Evolutionary conservation across 2,329 filamentous ascomycete species (phyloP).

Genomic region (Gaeumannomyces sp.): DNA sequence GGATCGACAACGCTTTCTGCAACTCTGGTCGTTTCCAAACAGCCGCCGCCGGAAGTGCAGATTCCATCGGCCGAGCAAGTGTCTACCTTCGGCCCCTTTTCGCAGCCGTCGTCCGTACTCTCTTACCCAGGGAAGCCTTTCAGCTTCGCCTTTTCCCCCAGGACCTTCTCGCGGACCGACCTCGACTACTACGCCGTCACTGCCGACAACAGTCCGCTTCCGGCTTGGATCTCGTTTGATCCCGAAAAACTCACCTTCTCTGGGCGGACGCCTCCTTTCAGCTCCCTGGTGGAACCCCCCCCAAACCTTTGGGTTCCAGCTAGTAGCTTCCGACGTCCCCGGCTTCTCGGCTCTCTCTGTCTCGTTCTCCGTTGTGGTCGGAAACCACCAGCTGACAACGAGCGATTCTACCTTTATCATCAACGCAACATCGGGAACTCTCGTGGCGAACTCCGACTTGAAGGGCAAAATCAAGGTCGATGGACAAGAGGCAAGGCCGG

Average conservation of each 20-base stretch:
- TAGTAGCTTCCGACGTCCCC: constrained; percentile 74
- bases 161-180: constrained; percentile 57
- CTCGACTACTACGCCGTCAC: constrained; percentile 74
- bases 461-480: constrained; percentile 50
- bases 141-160: constrained; percentile 43
- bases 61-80: constrained; percentile 55
- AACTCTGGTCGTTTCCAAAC: constrained; percentile 63
- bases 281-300: constrained; percentile 59
- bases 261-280: constrained; percentile 61
- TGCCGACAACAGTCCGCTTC: constrained; percentile 71
- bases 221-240: constrained; percentile 80
- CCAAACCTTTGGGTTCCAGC: constrained; percentile 63
- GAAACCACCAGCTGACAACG: constrained; percentile 62
- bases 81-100: constrained; percentile 49
- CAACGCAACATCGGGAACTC: constrained; percentile 47
- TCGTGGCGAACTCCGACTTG: constrained; percentile 48
- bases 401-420: constrained; percentile 49
- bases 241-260: constrained; percentile 56
- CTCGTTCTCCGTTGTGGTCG: constrained; percentile 66
- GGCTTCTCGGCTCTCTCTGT: constrained; percentile 65
- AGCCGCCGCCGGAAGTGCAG: constrained; percentile 44
- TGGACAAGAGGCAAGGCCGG: constrained; percentile 38
- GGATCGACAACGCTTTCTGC: constrained; percentile 60
- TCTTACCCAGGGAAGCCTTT: constrained; percentile 48
- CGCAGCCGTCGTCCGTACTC: constrained; percentile 53